Evolutionary conservation across 345 rosid species (phyloP).

Genomic region (Populus davidiana): DNA sequence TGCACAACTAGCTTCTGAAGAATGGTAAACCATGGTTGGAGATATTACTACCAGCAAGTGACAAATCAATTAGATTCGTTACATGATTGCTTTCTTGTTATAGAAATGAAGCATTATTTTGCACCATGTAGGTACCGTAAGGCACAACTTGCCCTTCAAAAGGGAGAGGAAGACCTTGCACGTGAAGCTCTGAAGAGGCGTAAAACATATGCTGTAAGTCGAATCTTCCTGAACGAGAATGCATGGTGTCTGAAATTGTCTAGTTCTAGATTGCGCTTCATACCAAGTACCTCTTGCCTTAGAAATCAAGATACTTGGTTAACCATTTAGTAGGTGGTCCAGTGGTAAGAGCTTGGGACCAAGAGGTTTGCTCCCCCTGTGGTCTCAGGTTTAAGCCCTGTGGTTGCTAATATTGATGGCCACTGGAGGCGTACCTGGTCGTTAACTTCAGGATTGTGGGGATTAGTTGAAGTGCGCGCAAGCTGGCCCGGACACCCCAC

Average conservation of each 20-base stretch:
- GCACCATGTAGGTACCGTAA: conserved; percentile 54
- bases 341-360: too few species aligned
- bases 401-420: too few species aligned
- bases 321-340: too few species aligned
- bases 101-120: neutral
- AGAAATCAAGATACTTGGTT: neutral
- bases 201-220: conserved; percentile 65
- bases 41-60: neutral
- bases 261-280: neutral
- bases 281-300: neutral
- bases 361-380: too few species aligned
- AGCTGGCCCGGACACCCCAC: too few species aligned
- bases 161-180: conserved; percentile 84
- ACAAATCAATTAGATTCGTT: neutral
- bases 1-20: conserved; percentile 66
- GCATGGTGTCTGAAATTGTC: neutral
- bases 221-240: neutral
- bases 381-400: too few species aligned
- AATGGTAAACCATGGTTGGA: conserved; percentile 44
- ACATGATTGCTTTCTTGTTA: neutral
- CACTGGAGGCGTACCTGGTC: too few species aligned
- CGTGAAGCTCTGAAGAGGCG: conserved; percentile 86
- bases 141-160: conserved; percentile 75
- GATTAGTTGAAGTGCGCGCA: too few species aligned
- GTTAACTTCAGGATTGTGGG: too few species aligned